phyloP scores from a whole-genome alignment of 2,329 filamentous ascomycete genomes.

The Akanthomyces muscarius region DNA sequence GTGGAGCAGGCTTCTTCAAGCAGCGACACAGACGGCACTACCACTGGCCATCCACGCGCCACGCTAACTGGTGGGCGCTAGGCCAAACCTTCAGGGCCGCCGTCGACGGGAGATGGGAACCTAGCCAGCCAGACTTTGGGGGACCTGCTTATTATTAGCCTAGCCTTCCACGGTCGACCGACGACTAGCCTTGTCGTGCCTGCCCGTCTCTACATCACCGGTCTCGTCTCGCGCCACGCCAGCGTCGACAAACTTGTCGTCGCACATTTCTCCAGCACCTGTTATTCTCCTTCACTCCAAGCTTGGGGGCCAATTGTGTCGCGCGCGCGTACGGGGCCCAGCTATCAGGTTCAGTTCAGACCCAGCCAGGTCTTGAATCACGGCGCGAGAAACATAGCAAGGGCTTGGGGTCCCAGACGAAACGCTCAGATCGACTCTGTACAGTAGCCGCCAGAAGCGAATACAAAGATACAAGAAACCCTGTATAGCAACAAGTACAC shows the following conservation, averaged over 20 bases:
- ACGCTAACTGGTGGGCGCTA: constrained; percentile 5
- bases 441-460: constrained; percentile 13
- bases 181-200: constrained; percentile 3
- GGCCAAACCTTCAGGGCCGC: constrained; percentile 11
- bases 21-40: neutral
- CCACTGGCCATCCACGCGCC: constrained; percentile 12
- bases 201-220: neutral
- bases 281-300: neutral
- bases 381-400: neutral
- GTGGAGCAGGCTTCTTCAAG: neutral
- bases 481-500: neutral
- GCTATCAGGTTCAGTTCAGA: neutral
- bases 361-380: neutral
- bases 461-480: neutral
- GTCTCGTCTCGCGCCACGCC: neutral
- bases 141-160: constrained; percentile 3
- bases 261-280: neutral
- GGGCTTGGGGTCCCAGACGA: constrained; percentile 1
- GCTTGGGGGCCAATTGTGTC: constrained; percentile 5
- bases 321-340: constrained; percentile 7
- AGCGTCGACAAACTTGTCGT: neutral
- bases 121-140: constrained; percentile 1
- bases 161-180: neutral
- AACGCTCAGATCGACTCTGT: neutral
- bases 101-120: constrained; percentile 6